These are phyloP conservation scores for Chalciporus chontae DNA, from an alignment of 768 basidiomycete genomes.

Conservation along the genomic window DNA sequence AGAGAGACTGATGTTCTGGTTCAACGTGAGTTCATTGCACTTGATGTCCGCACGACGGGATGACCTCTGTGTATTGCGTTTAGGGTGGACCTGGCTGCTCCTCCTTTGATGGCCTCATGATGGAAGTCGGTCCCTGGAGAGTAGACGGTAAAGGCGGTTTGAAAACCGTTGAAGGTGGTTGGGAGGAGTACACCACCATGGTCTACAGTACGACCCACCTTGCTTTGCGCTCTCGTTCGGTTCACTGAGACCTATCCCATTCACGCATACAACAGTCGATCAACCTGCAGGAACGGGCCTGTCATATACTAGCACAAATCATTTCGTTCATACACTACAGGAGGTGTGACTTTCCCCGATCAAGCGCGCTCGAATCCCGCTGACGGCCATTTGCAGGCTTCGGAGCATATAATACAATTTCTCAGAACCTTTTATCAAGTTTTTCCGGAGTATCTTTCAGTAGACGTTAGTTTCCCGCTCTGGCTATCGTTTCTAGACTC, in stretches of 20 bases:
- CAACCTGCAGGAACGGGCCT: constrained; percentile 97
- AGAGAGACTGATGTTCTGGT: constrained; percentile 92
- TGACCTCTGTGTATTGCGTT: background rate
- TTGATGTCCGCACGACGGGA: background rate
- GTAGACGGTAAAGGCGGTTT: constrained; percentile 71
- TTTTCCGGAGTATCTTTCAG: constrained; percentile 80
- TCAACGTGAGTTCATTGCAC: constrained; percentile 62
- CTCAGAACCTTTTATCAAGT: constrained; percentile 82
- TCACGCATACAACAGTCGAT: constrained; percentile 60
- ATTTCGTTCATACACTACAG: constrained; percentile 74
- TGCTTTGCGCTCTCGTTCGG: background rate
- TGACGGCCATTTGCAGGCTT: constrained; percentile 46
- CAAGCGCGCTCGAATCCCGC: background rate
- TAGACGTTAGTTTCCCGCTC: constrained; percentile 63
- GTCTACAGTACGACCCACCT: constrained; percentile 71
- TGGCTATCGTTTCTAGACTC: constrained; percentile 1
- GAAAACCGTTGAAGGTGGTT: constrained; percentile 77
- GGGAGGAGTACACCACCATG: constrained; percentile 96
- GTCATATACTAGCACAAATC: constrained; percentile 84
- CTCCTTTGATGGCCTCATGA: constrained; percentile 94
- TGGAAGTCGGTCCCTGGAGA: constrained; percentile 96
- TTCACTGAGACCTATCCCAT: constrained; percentile 3
- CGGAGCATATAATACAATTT: constrained; percentile 79
- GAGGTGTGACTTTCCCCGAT: constrained; percentile 43
- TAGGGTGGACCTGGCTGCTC: constrained; percentile 97